Evolutionary conservation across 1,139 yeast genomes (phyloP), one percentile per base, ranked within the genome.

Genomic region (Yamadazyma jaroonii): DNA sequence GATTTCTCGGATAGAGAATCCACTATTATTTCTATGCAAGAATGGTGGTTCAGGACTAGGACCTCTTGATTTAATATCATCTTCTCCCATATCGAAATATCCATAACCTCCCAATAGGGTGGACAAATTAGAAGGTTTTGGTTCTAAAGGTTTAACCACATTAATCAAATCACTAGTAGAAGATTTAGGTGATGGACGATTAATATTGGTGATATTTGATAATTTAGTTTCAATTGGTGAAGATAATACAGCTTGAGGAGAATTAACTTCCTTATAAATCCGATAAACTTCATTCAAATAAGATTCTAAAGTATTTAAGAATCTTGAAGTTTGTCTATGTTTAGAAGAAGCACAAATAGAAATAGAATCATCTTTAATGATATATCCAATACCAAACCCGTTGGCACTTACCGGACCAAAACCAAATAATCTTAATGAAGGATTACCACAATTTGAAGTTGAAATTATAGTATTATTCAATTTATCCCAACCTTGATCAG

Each of bases 351-450:
- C 94, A 58, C 96, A 88, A 29, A 89, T 79, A 2, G 95, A 83
- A 38, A 89, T 79, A 4, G 92, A 81, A 53, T 86, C 88, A 41
- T 79, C 88, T 58, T 89, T 87, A 53, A 89, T 84, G 50, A 89
- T 88, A 59, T 89, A 89, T 3, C 96, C 96, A 35, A 89, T 74
- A 21, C 97, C 97, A 63, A 85, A 89, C 11, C 97, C 97, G 52
- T 84, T 88, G 15, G 94, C 81, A 25, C 88, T 77, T 6, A 86
- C 90, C 3, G 96, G 97, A 4, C 97, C 97, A 62, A 89, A 89
- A 0, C 96, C 97, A 63, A 89, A 89, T 44, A 84, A 74, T 50
- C 90, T 77, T 46, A 89, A 71, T 1, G 96, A 79, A 6, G 96
- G 95, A 57, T 89, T 89, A 39, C 96, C 96, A 53, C 77, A 71